phyloP scores from a whole-genome alignment of 1,284 basidiomycete genomes.

The Apiotrichum gamsii region DNA sequence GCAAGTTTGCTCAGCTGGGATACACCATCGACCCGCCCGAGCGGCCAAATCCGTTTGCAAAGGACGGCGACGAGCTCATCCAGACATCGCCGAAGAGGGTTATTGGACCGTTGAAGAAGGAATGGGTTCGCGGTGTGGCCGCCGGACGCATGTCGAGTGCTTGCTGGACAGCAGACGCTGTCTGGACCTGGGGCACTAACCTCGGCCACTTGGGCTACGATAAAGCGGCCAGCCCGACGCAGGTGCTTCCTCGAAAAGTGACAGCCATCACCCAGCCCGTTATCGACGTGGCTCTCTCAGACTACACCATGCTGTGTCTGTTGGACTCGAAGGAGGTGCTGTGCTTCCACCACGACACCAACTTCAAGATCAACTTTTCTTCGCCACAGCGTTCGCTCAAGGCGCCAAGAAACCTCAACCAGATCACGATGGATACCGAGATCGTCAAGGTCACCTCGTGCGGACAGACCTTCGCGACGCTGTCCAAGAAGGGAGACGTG shows the following conservation, averaged over 20 bases:
- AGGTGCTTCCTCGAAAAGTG: constrained; percentile 74
- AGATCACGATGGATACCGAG: constrained; percentile 60
- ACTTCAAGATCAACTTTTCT: constrained; percentile 61
- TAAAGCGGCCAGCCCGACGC: constrained; percentile 66
- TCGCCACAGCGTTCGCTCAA: constrained; percentile 11
- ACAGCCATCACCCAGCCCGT: constrained; percentile 69
- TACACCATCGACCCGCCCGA: constrained; percentile 65
- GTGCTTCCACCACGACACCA: constrained; percentile 70
- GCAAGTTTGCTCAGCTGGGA: constrained; percentile 80
- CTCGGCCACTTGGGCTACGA: constrained; percentile 87
- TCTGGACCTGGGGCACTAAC: constrained; percentile 96
- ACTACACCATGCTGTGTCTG: constrained; percentile 74
- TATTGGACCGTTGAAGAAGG: constrained; percentile 70
- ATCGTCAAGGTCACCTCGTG: constrained; percentile 77
- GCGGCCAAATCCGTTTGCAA: constrained; percentile 28
- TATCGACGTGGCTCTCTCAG: constrained; percentile 63
- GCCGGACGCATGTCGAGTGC: constrained; percentile 82
- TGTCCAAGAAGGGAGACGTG: constrained; percentile 83
- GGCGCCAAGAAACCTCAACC: constrained; percentile 33
- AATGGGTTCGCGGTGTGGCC: constrained; percentile 71
- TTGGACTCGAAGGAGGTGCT: constrained; percentile 70
- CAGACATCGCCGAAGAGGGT: constrained; percentile 74
- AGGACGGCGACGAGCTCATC: constrained; percentile 53
- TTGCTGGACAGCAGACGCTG: constrained; percentile 75
- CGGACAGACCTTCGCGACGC: constrained; percentile 75